Percentiles rank a stretch among this genome's conserved stretches.
phyloP scores from a whole-genome alignment of 192 early-diverging fungal genomes.

The Dimargaris cristalligena region DNA sequence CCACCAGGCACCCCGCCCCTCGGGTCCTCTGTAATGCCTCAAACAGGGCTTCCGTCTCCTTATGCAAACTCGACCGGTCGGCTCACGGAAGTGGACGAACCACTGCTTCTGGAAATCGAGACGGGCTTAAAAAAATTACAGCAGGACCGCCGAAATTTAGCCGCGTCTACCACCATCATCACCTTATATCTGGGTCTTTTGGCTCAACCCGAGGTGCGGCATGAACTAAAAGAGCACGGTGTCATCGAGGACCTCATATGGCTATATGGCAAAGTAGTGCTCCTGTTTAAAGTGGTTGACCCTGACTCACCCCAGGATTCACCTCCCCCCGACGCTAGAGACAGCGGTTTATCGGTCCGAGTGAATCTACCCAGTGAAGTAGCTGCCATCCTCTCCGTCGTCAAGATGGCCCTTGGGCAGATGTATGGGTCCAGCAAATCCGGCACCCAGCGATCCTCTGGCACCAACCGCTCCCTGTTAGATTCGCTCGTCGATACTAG shows the following conservation, averaged over 20 bases:
- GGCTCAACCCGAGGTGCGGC: not conserved
- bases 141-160: not conserved
- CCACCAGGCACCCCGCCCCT: not conserved
- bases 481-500: not conserved
- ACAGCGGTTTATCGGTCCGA: not conserved
- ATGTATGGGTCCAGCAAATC: no score
- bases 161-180: not conserved
- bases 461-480: not conserved
- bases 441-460: not conserved
- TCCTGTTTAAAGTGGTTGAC: not conserved
- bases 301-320: not conserved
- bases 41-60: not conserved
- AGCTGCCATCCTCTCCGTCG: not conserved
- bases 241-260: not conserved
- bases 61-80: not conserved
- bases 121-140: not conserved
- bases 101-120: not conserved
- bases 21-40: not conserved
- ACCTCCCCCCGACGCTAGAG: not conserved
- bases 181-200: not conserved
- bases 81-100: not conserved
- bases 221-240: not conserved
- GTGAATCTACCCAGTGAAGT: not conserved
- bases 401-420: not conserved
- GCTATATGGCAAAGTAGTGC: slow-evolving; percentile 1